Base-by-base conservation (phyloP, 192 early-diverging fungal species). In the Umbelopsis ramanniana region DNA sequence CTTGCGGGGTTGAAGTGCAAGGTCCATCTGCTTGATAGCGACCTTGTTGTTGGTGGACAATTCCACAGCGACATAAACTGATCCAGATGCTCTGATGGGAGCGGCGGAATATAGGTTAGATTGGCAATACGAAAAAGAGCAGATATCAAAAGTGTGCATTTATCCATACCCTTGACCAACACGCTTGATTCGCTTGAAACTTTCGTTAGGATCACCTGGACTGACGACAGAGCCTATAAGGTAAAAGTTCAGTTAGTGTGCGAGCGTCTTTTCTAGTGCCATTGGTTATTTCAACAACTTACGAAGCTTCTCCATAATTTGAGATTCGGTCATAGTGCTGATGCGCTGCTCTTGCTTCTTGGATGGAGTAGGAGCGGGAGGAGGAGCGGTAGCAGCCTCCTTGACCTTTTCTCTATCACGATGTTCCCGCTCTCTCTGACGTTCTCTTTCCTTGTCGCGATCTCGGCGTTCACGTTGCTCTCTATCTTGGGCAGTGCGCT, bases 101-200 rank as follows among this genome's bases (percentile, higher is more conserved):
- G 29, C 29, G 29, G 29, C 29, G 29, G 29, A 29, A 29, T 29
- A 3, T 29, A 29, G 10, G 33, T 48, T 21, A 60, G 21, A 14
- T 26, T 24, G 7, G 1, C 17, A 40, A 52, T 35, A 23, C 66
- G 43, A 7, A 14, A 1, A 26, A 48, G 3, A 29, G 29, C 40
- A 14, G 43, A 12, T 40, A 70, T 52, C 23, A 54, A n/a, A n/a
- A n/a, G n/a, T n/a, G n/a, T n/a, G 29, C 29, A 29, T n/a, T 6
- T 37, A 70, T 29, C 53, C 79, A 72, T 86, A 92, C 90, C 97
- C 96, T 87, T 98, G 97, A 7, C 97, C 97, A 69, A 99, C 92
- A 82, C 96, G 95, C 83, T 95, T 96, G 72, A 96, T 83, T 77
- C 97, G 97, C 72, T 91, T 91, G 84, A 98, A 99, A 54, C 97